Evolutionary conservation across 2,329 filamentous ascomycete species (phyloP).

Genomic region (Penicillium sp.): DNA sequence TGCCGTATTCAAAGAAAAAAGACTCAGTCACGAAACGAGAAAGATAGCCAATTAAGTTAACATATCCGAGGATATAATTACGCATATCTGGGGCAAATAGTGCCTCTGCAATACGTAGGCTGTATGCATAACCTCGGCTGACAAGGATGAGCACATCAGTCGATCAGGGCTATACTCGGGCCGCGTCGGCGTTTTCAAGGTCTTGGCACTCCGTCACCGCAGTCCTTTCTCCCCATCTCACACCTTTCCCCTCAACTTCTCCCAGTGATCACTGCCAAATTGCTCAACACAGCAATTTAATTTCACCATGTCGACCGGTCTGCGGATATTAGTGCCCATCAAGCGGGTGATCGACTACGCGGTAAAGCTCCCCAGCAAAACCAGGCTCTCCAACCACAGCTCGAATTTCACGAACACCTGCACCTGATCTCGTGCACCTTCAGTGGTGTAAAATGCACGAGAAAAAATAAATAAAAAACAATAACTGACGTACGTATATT

Average conservation of each 20-base stretch:
- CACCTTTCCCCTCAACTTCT: slow-evolving; percentile 12
- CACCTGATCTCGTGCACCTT: not conserved
- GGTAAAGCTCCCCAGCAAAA: slow-evolving; percentile 49
- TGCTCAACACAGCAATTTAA: slow-evolving; percentile 3
- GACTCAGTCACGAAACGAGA: not conserved
- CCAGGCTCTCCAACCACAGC: slow-evolving; percentile 1
- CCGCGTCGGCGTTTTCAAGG: slow-evolving; percentile 31
- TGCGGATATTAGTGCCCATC: slow-evolving; percentile 76
- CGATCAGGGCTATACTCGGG: slow-evolving; percentile 30
- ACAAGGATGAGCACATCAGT: slow-evolving; percentile 21
- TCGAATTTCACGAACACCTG: not conserved
- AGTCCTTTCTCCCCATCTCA: slow-evolving; percentile 13
- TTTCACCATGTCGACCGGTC: slow-evolving; percentile 46
- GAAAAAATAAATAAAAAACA: not conserved
- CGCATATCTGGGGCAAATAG: not conserved
- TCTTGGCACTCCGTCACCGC: slow-evolving; percentile 35
- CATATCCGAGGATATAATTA: not conserved
- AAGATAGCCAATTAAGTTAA: not conserved
- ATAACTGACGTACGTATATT: not conserved
- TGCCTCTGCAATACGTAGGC: not conserved
- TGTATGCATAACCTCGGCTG: slow-evolving; percentile 33
- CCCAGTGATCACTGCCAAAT: slow-evolving; percentile 7
- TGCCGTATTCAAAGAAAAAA: not conserved
- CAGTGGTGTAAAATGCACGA: not conserved
- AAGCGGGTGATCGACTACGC: slow-evolving; percentile 88